A percentile compares a stretch with the other conserved stretches of the same genome.
phyloP scores from a whole-genome alignment of 345 rosid species.

The Kandelia obovata region DNA sequence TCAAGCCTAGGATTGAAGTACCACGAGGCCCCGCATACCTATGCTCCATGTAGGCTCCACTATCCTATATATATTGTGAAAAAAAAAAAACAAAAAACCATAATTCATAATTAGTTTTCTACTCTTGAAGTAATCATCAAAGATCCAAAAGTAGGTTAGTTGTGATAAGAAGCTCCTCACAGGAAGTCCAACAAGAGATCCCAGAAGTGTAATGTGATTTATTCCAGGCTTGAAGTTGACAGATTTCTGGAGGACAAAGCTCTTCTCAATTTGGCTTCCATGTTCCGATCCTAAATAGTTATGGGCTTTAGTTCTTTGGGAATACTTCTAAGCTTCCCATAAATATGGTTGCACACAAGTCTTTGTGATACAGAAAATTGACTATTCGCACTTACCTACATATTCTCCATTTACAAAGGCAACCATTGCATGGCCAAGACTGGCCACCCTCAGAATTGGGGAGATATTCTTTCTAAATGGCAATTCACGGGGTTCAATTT shows the following conservation, averaged over 20 bases:
- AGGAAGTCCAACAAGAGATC: conserved; percentile 58
- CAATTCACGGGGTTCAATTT: conserved; percentile 35
- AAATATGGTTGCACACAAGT: background rate
- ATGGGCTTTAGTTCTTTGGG: background rate
- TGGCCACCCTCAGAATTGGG: conserved; percentile 59
- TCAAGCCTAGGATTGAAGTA: conserved; percentile 57
- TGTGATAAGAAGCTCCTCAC: conserved; percentile 33
- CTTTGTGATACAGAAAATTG: background rate
- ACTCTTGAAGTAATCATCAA: background rate
- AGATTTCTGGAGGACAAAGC: conserved; percentile 60
- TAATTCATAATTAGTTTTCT: background rate
- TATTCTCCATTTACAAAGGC: conserved; percentile 74
- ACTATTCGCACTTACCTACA: conserved; percentile 40
- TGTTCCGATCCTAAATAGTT: conserved; percentile 52
- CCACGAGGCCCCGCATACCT: conserved; percentile 72
- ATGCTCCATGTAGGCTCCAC: conserved; percentile 86
- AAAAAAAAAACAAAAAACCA: background rate
- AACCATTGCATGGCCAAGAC: conserved; percentile 75
- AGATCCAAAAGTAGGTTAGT: background rate
- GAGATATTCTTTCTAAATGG: conserved; percentile 34
- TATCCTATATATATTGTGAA: conserved; percentile 44
- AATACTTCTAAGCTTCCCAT: too few species aligned
- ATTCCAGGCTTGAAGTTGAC: conserved; percentile 45
- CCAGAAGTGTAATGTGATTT: conserved; percentile 54
- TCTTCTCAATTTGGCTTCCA: conserved; percentile 84